phyloP scores from a whole-genome alignment of 306 rosid species.

The Quercus glauca region DNA sequence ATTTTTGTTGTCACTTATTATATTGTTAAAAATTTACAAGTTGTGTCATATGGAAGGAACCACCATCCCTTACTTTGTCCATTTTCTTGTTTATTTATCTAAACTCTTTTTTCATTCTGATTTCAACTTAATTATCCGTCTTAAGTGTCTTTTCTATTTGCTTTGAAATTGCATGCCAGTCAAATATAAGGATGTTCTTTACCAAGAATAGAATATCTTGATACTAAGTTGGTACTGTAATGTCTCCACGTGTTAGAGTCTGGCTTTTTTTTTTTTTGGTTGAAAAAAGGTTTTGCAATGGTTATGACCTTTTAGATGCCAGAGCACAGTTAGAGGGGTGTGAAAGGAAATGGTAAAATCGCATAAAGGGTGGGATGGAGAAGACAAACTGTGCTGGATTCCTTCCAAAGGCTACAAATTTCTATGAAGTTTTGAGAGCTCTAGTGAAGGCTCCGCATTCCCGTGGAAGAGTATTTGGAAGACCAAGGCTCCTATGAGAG shows the following conservation, averaged over 20 bases:
- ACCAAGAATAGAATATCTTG: not conserved
- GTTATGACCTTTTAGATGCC: not conserved
- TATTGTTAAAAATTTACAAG: not conserved
- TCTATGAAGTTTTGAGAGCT: no score
- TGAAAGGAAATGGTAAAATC: not conserved
- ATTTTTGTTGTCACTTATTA: not conserved
- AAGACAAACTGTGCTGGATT: no score
- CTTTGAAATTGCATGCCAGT: not conserved
- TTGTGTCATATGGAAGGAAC: not conserved
- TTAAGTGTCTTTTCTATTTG: not conserved
- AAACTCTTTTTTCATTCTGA: not conserved
- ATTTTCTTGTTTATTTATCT: not conserved
- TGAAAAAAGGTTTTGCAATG: not conserved
- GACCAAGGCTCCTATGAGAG: no score
- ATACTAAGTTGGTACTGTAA: not conserved
- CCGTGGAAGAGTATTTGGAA: no score
- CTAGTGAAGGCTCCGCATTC: no score
- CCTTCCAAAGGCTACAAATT: no score
- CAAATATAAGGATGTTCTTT: not conserved
- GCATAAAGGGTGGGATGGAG: not conserved
- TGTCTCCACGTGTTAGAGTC: not conserved
- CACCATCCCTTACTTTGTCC: not conserved
- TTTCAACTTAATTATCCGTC: not conserved
- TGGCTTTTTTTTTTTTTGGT: not conserved
- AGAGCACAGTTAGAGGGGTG: not conserved